Evolutionary conservation across 2,329 filamentous ascomycete genomes (phyloP).

Genomic region (Didymella segeticola): DNA sequence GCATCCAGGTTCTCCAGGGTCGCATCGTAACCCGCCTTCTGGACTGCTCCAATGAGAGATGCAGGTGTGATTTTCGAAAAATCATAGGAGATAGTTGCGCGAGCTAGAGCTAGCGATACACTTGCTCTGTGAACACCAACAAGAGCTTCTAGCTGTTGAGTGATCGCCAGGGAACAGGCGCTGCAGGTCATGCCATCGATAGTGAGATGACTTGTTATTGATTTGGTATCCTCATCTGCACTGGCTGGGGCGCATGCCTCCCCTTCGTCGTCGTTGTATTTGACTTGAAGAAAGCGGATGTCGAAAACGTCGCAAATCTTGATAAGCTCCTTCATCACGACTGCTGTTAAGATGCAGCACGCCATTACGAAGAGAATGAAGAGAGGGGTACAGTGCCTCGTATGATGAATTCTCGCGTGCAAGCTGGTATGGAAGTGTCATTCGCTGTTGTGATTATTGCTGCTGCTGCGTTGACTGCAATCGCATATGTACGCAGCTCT

Average conservation of each 20-base stretch:
- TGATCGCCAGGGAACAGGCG: constrained; percentile 14
- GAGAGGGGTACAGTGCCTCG: too few relatives aligned
- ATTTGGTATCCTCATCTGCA: background rate
- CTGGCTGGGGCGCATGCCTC: background rate
- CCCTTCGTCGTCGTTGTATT: constrained; percentile 20
- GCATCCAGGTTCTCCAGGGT: background rate
- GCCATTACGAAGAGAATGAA: too few relatives aligned
- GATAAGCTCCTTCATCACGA: constrained; percentile 22
- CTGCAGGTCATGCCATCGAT: constrained; percentile 24
- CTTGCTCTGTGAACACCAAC: constrained; percentile 8
- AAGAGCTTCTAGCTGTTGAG: constrained; percentile 3
- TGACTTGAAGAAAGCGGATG: constrained; percentile 17
- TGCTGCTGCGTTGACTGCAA: too few relatives aligned
- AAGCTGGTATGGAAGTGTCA: too few relatives aligned
- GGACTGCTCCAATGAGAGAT: background rate
- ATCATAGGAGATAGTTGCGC: constrained; percentile 8
- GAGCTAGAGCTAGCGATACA: constrained; percentile 8
- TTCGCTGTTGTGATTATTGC: too few relatives aligned
- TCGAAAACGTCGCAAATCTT: constrained; percentile 22
- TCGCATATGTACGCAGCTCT: too few relatives aligned
- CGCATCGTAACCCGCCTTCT: background rate
- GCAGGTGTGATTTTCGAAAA: background rate
- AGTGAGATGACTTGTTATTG: constrained; percentile 5
- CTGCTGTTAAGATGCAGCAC: constrained; percentile 20
- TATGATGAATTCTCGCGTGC: too few relatives aligned